These are phyloP conservation scores for Aurantiochytrium sp. DNA, from an alignment of 108 stramenopile genomes.

Conservation along the genomic window DNA sequence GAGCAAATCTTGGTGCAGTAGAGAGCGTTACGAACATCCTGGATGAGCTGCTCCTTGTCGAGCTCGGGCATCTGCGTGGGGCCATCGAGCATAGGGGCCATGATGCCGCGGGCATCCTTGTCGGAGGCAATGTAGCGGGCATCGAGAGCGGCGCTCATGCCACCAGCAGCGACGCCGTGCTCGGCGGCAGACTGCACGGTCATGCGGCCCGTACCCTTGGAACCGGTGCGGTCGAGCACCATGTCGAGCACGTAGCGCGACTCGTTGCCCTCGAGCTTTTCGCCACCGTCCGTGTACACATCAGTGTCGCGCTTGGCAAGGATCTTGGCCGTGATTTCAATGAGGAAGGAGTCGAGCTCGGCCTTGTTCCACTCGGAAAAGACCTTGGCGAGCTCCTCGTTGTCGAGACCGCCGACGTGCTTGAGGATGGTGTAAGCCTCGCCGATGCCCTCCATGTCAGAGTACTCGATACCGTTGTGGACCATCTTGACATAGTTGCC, in stretches of 20 bases:
- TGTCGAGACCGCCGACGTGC: constrained; percentile 66
- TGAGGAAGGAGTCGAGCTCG: constrained; percentile 80
- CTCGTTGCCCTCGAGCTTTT: background rate
- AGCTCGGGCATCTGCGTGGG: constrained; percentile 69
- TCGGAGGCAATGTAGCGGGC: constrained; percentile 76
- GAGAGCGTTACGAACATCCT: constrained; percentile 79
- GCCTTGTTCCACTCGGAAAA: constrained; percentile 85
- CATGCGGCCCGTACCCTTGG: constrained; percentile 98
- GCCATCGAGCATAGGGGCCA: constrained; percentile 68
- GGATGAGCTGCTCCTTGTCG: constrained; percentile 74
- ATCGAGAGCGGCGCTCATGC: constrained; percentile 90
- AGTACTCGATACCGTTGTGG: constrained; percentile 99
- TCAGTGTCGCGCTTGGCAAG: constrained; percentile 38
- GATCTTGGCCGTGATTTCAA: constrained; percentile 92
- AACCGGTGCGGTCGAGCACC: constrained; percentile 93
- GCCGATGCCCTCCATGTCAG: constrained; percentile 96
- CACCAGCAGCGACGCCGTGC: constrained; percentile 82
- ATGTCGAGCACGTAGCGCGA: constrained; percentile 47
- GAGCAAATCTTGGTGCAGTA: constrained; percentile 92
- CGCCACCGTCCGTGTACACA: constrained; percentile 60
- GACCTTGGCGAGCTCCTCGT: constrained; percentile 79
- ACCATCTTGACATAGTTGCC: constrained; percentile 98
- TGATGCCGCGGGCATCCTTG: constrained; percentile 80
- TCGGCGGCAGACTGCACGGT: constrained; percentile 98
- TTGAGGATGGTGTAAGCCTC: constrained; percentile 90